Evolutionary conservation across 2,329 filamentous ascomycete species (phyloP).

Genomic region (Aotearoamyces nothofagi): DNA sequence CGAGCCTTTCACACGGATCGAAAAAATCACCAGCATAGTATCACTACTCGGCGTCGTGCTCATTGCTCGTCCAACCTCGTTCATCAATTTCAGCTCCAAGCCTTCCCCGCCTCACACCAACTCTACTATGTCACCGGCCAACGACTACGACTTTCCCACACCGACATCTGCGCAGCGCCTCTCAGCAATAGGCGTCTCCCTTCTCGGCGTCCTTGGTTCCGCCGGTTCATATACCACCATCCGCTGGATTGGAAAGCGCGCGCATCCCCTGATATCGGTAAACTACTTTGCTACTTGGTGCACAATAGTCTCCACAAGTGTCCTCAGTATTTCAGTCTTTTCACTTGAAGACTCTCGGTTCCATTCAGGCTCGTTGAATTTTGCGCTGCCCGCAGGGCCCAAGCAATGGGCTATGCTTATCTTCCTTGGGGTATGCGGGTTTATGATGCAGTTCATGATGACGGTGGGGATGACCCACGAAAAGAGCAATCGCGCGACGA

Average conservation of each 20-base stretch:
- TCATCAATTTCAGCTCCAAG: constrained; percentile 7
- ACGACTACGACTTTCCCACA: constrained; percentile 5
- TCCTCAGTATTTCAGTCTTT: constrained; percentile 32
- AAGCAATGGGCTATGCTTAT: constrained; percentile 47
- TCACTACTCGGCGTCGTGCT: constrained; percentile 69
- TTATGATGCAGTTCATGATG: constrained; percentile 75
- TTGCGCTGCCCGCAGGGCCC: constrained; percentile 24
- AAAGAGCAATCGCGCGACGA: constrained; percentile 32
- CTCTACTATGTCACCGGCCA: neutral
- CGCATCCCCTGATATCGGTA: constrained; percentile 70
- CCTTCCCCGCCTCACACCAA: too few species aligned
- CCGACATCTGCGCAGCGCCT: constrained; percentile 29
- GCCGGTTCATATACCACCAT: constrained; percentile 62
- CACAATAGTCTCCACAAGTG: constrained; percentile 47
- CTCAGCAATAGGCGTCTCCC: constrained; percentile 51
- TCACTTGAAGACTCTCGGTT: too few species aligned
- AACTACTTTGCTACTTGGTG: constrained; percentile 69
- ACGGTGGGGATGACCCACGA: constrained; percentile 48
- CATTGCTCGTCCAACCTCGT: constrained; percentile 48
- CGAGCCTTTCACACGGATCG: constrained; percentile 64
- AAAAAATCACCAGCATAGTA: constrained; percentile 61
- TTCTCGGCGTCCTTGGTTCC: constrained; percentile 65
- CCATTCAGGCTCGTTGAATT: constrained; percentile 25
- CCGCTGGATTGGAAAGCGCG: constrained; percentile 66
- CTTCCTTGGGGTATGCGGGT: constrained; percentile 58